Conservation (phyloP, 2,329 filamentous ascomycete species). For the Fusarium mangiferae region DNA sequence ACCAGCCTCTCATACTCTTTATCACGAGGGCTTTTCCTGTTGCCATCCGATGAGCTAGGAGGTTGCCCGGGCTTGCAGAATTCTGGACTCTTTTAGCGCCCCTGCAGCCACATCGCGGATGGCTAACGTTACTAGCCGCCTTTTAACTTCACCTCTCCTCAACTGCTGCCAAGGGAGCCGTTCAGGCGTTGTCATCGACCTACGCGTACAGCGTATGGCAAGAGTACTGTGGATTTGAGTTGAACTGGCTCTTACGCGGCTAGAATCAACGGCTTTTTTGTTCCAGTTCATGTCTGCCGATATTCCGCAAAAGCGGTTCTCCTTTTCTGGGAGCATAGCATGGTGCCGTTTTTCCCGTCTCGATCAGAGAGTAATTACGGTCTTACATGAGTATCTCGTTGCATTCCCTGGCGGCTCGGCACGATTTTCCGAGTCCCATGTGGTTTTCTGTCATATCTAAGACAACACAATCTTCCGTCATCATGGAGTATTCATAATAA, state of each 20-base stretch:
- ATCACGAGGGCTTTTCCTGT: neutral
- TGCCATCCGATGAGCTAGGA: neutral
- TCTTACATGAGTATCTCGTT: slow-evolving; percentile 14
- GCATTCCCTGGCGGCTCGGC: slow-evolving; percentile 26
- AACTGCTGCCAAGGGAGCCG: neutral
- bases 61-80: neutral
- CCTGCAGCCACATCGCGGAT: slow-evolving; percentile 2
- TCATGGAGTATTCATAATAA: neutral
- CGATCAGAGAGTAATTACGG: neutral
- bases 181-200: neutral
- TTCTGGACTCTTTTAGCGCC: slow-evolving; percentile 12
- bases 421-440: slow-evolving; percentile 11
- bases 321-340: neutral
- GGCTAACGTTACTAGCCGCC: neutral
- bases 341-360: neutral
- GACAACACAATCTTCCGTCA: neutral
- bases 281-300: neutral
- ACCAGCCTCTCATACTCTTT: neutral
- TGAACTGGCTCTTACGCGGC: neutral
- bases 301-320: neutral
- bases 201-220: slow-evolving; percentile 11
- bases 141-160: neutral
- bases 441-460: slow-evolving; percentile 4
- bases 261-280: neutral
- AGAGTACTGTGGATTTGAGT: neutral